These are phyloP conservation scores for Scenedesmus sp. DNA, from an alignment of 163 green algal species.

Conservation along the genomic window DNA sequence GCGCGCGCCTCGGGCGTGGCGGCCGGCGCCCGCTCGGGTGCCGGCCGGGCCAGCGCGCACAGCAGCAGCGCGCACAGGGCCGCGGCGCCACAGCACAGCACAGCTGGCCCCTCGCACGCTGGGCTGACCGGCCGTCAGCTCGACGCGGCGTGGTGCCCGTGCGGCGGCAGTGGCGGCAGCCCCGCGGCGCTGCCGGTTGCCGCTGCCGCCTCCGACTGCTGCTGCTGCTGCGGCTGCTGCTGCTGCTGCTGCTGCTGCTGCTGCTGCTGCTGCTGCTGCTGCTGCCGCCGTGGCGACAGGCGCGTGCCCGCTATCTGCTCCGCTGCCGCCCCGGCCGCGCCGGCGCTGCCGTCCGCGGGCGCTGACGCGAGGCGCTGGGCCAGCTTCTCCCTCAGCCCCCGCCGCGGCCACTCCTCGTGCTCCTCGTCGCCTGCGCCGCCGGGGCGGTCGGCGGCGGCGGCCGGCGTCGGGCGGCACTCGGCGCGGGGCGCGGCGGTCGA, in stretches of 20 bases:
- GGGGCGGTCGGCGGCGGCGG: no score
- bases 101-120: no score
- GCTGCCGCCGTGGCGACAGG: constrained; percentile 3
- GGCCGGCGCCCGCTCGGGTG: no score
- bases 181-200: no score
- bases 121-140: no score
- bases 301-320: background rate
- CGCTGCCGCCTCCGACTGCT: background rate
- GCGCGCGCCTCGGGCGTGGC: no score
- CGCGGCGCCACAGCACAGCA: no score
- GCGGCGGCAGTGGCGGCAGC: constrained; percentile 2
- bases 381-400: constrained; percentile 29
- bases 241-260: constrained; percentile 3
- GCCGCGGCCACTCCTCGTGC: constrained; percentile 22
- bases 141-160: no score
- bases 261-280: background rate
- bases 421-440: background rate
- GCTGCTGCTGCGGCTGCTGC: background rate
- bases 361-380: constrained; percentile 19
- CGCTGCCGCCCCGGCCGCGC: constrained; percentile 2
- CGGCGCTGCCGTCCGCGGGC: background rate
- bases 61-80: no score
- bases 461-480: no score
- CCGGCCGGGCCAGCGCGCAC: no score
- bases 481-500: no score